Percentiles rank a stretch among this genome's conserved stretches.
phyloP scores from a whole-genome alignment of 2,329 filamentous ascomycete species.

The Colletotrichum sp. region DNA sequence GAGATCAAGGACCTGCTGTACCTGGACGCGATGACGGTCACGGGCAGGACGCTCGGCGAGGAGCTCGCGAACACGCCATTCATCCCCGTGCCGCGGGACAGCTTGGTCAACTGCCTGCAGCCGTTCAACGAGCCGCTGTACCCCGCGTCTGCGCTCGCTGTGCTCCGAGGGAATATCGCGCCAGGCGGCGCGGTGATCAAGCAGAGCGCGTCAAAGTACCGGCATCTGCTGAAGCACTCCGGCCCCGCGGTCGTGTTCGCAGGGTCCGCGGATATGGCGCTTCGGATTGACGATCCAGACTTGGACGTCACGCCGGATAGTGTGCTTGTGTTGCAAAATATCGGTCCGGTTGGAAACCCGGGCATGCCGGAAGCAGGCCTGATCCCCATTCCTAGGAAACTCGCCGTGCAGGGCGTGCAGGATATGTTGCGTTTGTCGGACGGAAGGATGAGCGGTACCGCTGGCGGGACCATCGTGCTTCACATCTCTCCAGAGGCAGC shows the following conservation, averaged over 20 bases:
- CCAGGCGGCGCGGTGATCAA: constrained; percentile 87
- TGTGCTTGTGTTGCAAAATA: constrained; percentile 85
- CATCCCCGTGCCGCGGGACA: constrained; percentile 46
- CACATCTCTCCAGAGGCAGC: constrained; percentile 89
- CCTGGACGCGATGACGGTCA: constrained; percentile 80
- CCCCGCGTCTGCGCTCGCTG: constrained; percentile 77
- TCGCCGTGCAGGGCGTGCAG: constrained; percentile 73
- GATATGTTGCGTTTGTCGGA: constrained; percentile 89
- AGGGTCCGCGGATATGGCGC: constrained; percentile 77
- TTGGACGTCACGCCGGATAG: constrained; percentile 66
- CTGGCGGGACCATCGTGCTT: constrained; percentile 87
- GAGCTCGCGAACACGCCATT: constrained; percentile 75
- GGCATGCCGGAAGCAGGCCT: constrained; percentile 88
- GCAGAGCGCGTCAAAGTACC: constrained; percentile 85
- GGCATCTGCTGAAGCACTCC: constrained; percentile 52
- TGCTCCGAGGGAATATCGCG: constrained; percentile 83
- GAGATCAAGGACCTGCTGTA: constrained; percentile 78
- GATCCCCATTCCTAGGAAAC: constrained; percentile 73
- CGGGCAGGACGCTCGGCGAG: constrained; percentile 80
- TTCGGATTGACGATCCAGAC: constrained; percentile 58
- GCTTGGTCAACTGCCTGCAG: constrained; percentile 59
- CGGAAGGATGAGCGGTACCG: constrained; percentile 84
- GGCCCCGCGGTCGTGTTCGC: constrained; percentile 68
- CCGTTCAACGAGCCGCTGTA: constrained; percentile 72
- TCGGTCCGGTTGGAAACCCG: constrained; percentile 87